Evolutionary conservation across 441 rosid species (phyloP).

Genomic region (Pelargonium citronellum): DNA sequence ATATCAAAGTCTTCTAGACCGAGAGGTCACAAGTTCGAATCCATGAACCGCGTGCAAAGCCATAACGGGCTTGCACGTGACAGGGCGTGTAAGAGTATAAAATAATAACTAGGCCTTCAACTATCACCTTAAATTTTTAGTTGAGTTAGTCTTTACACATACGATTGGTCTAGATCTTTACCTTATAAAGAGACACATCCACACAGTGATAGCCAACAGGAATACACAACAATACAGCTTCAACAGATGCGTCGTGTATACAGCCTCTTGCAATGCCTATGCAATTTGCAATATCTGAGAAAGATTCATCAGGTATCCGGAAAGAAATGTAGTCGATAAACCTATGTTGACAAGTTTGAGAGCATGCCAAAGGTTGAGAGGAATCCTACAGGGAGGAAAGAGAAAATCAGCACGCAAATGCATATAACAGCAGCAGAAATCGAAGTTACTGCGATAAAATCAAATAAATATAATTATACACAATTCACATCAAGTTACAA

Average conservation of each 20-base stretch:
- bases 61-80: no score
- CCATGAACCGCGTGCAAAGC: no score
- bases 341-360: constrained; percentile 31
- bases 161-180: constrained; percentile 24
- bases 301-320: constrained; percentile 54
- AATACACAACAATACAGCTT: constrained; percentile 57
- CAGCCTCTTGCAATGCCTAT: constrained; percentile 65
- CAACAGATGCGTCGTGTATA: constrained; percentile 46
- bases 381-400: constrained; percentile 34
- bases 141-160: not conserved
- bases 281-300: constrained; percentile 44
- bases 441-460: not conserved
- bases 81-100: no score
- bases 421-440: not conserved
- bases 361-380: constrained; percentile 29
- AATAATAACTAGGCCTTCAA: no score
- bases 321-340: constrained; percentile 66
- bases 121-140: no score
- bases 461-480: not conserved
- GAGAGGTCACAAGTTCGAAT: no score
- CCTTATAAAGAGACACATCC: constrained; percentile 85
- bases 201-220: constrained; percentile 61
- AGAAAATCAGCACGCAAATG: constrained; percentile 12
- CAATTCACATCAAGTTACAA: not conserved
- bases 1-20: no score